These are phyloP conservation scores for Saccharomycopsis crataegensis DNA, from an alignment of 1,139 yeast genomes.

Conservation along the genomic window DNA sequence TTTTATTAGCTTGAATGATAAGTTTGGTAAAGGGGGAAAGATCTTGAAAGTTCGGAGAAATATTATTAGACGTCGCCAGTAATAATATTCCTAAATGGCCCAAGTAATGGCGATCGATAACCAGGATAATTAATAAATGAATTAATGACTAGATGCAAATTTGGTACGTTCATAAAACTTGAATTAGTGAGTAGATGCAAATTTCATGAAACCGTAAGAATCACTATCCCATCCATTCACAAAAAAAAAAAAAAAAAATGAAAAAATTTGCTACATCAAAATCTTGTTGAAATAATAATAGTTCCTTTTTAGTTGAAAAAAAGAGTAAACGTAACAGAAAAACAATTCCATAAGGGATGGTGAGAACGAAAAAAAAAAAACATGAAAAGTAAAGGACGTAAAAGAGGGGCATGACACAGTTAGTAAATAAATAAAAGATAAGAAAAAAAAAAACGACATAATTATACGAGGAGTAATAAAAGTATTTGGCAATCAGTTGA, in stretches of 20 bases:
- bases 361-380: neutral
- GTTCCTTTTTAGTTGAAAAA: neutral
- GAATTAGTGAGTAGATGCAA: too few species aligned
- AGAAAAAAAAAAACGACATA: too few species aligned
- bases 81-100: neutral
- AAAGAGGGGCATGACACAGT: neutral
- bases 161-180: neutral
- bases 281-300: neutral
- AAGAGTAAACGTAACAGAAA: neutral
- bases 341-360: neutral
- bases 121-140: too few species aligned
- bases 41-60: constrained; percentile 13
- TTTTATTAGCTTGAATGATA: constrained; percentile 13
- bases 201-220: too few species aligned
- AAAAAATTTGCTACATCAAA: neutral
- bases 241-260: neutral
- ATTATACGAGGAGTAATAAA: too few species aligned
- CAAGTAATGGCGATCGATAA: neutral
- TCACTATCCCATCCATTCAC: neutral
- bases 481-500: too few species aligned
- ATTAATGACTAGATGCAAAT: too few species aligned
- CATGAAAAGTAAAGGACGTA: neutral
- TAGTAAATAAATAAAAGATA: too few species aligned
- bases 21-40: constrained; percentile 18
- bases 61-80: constrained; percentile 5